These are phyloP conservation scores for Yamadazyma ubonensis DNA, from an alignment of 805 yeast species.

Conservation along the genomic window DNA sequence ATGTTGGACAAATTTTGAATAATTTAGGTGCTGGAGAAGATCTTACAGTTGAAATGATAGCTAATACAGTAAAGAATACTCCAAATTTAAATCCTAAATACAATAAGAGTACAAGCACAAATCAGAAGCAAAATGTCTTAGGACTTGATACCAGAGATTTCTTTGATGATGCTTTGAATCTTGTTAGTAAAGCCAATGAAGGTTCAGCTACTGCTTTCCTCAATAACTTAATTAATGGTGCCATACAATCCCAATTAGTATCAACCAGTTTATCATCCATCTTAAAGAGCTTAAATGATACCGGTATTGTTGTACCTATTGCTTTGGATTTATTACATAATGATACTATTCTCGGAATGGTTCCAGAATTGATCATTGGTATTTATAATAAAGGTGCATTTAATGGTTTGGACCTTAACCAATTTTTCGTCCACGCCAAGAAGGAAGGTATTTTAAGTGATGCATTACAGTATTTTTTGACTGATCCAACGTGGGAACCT, in stretches of 20 bases:
- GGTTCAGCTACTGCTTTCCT: conserved; percentile 36
- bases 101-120: conserved; percentile 9
- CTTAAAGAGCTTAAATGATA: conserved; percentile 29
- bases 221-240: conserved; percentile 28
- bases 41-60: conserved; percentile 30
- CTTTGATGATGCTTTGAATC: background rate
- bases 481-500: conserved; percentile 31
- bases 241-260: conserved; percentile 22
- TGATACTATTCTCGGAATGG: conserved; percentile 22
- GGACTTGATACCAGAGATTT: background rate
- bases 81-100: conserved; percentile 28
- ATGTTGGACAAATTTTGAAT: conserved; percentile 28
- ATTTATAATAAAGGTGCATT: conserved; percentile 35
- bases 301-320: conserved; percentile 29
- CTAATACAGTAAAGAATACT: conserved; percentile 27
- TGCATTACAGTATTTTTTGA: conserved; percentile 24
- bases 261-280: conserved; percentile 22
- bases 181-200: conserved; percentile 10
- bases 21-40: conserved; percentile 35
- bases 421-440: conserved; percentile 23
- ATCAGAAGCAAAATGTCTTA: conserved; percentile 8
- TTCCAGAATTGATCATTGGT: conserved; percentile 20
- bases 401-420: conserved; percentile 28
- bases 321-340: conserved; percentile 24
- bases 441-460: conserved; percentile 22